Percentiles rank a stretch among this genome's conserved stretches.
phyloP scores from a whole-genome alignment of 768 basidiomycete genomes.

The Termitomyces sp. region DNA sequence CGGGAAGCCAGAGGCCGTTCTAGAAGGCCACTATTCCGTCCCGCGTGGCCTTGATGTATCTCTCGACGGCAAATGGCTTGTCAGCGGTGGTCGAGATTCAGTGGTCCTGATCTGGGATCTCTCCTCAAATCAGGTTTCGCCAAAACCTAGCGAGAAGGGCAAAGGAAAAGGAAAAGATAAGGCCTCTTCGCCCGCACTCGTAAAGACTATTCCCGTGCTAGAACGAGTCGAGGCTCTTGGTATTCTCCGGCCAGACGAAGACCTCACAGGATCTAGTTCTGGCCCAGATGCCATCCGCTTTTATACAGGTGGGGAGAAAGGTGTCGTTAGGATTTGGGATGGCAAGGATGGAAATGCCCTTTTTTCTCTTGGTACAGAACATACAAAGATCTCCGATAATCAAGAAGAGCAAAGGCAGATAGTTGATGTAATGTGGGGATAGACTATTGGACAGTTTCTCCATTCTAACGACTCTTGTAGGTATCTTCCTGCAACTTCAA shows the following conservation, averaged over 20 bases:
- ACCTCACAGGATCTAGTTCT: conserved; percentile 42
- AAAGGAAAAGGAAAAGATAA: conserved; percentile 53
- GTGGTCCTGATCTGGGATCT: conserved; percentile 95
- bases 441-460: conserved; percentile 1
- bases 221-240: conserved; percentile 90
- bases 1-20: conserved; percentile 69
- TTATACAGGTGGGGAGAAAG: conserved; percentile 92
- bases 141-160: conserved; percentile 36
- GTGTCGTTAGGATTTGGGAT: conserved; percentile 85
- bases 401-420: conserved; percentile 87
- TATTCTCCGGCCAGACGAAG: conserved; percentile 53
- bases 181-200: conserved; percentile 53
- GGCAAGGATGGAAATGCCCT: conserved; percentile 61
- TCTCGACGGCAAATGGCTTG: conserved; percentile 81
- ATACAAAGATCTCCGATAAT: conserved; percentile 42
- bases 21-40: conserved; percentile 95
- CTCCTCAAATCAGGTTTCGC: conserved; percentile 29
- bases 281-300: conserved; percentile 51
- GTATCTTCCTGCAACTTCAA: conserved; percentile 62
- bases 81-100: conserved; percentile 91
- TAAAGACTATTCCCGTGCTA: conserved; percentile 78
- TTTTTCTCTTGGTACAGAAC: conserved; percentile 54
- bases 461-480: conserved; percentile 38
- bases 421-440: conserved; percentile 72
- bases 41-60: conserved; percentile 88